Conservation (phyloP, 495 filamentous ascomycete species). For the Cudoniella acicularis region DNA sequence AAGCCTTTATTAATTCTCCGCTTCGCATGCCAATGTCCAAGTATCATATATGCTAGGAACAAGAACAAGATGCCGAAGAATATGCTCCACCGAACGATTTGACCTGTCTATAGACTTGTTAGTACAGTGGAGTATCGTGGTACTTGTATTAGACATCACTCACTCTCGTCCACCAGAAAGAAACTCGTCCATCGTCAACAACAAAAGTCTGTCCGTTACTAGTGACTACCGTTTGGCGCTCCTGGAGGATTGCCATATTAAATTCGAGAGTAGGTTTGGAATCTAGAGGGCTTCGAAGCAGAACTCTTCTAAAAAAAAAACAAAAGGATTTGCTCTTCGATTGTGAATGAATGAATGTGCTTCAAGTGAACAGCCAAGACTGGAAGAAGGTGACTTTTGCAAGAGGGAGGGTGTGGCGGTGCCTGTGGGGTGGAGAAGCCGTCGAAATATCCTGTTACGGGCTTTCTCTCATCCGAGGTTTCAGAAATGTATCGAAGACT, state of each 20-base stretch:
- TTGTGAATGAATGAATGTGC: background rate
- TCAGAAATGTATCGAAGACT: background rate
- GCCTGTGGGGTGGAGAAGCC: background rate
- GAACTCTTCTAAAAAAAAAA: background rate
- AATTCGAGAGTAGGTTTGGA: background rate
- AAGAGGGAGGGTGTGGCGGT: background rate
- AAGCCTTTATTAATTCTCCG: slow-evolving; percentile 57
- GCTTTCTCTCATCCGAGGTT: background rate
- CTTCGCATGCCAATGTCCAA: slow-evolving; percentile 65
- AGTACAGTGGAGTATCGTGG: background rate
- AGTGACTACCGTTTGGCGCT: background rate
- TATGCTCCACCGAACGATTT: slow-evolving; percentile 65
- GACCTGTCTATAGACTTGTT: slow-evolving; percentile 42
- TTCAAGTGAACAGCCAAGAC: background rate
- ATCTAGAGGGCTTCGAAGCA: background rate
- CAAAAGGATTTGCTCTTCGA: background rate
- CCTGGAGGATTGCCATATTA: slow-evolving; percentile 3
- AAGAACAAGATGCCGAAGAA: slow-evolving; percentile 53
- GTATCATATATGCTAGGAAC: slow-evolving; percentile 49
- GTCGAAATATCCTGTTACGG: background rate
- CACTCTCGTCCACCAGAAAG: slow-evolving; percentile 2
- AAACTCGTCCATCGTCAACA: background rate
- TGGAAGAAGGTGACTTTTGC: background rate
- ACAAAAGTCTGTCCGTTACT: background rate
- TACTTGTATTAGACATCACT: background rate